phyloP scores from a whole-genome alignment of 2,329 filamentous ascomycete species.

The Penicillium sp. region DNA sequence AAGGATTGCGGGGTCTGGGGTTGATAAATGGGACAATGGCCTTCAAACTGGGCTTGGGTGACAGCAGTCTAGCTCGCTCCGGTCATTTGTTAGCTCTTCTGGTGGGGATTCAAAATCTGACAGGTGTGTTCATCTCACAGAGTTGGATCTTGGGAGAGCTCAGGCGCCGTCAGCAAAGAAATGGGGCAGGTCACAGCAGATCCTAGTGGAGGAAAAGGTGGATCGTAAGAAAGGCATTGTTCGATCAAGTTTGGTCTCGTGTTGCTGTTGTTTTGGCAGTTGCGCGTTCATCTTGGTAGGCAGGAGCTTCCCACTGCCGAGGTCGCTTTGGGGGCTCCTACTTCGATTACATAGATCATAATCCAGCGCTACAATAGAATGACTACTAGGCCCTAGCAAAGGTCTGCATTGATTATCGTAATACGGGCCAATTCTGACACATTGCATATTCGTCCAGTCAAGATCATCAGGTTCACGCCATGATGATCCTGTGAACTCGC shows the following conservation, averaged over 20 bases:
- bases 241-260: background rate
- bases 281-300: background rate
- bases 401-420: background rate
- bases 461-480: background rate
- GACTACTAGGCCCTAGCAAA: background rate
- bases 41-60: constrained; percentile 5
- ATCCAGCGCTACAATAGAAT: background rate
- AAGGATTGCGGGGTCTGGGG: constrained; percentile 12
- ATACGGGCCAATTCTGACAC: background rate
- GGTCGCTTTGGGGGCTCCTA: no score
- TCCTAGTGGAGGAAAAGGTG: background rate
- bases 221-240: background rate
- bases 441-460: background rate
- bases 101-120: background rate
- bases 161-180: background rate
- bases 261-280: background rate
- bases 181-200: constrained; percentile 3
- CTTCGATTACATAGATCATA: background rate
- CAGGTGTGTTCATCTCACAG: background rate
- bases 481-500: background rate
- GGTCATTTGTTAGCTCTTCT: background rate
- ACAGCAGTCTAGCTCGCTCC: constrained; percentile 2
- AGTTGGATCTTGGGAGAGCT: background rate
- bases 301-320: background rate
- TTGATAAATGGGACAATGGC: constrained; percentile 16